phyloP scores from a whole-genome alignment of 768 basidiomycete genomes.

The Lyophyllum shimeji region DNA sequence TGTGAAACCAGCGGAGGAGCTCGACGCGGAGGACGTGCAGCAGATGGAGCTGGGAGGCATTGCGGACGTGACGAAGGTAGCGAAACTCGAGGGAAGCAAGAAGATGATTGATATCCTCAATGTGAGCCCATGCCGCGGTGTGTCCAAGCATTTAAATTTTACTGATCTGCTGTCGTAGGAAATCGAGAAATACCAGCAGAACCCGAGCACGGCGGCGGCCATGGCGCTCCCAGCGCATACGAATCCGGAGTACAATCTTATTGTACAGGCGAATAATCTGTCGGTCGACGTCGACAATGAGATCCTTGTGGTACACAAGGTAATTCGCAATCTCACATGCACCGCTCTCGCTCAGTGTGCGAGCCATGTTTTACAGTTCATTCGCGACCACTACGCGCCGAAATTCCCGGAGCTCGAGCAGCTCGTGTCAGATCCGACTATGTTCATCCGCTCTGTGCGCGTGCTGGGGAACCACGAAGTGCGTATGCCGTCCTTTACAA shows the following conservation, averaged over 20 bases:
- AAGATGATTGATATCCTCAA: conserved; percentile 85
- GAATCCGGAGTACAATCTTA: conserved; percentile 94
- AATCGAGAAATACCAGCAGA: conserved; percentile 81
- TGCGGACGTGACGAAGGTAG: conserved; percentile 85
- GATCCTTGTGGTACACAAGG: conserved; percentile 95
- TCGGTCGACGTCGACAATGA: conserved; percentile 99
- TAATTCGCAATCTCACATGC: conserved; percentile 28
- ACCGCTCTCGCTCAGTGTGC: too few species aligned
- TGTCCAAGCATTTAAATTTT: not conserved
- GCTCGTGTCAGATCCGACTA: conserved; percentile 85
- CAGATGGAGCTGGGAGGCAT: conserved; percentile 87
- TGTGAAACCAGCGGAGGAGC: conserved; percentile 90
- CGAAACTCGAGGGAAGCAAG: conserved; percentile 86
- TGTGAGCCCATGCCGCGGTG: conserved; percentile 36
- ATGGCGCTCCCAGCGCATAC: conserved; percentile 81
- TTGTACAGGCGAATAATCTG: conserved; percentile 96
- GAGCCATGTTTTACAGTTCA: conserved; percentile 82
- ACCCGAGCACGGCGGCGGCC: conserved; percentile 76
- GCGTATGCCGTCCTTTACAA: conserved; percentile 16
- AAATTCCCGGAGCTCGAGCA: conserved; percentile 98
- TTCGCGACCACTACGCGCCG: conserved; percentile 93
- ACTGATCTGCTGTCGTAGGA: conserved; percentile 50
- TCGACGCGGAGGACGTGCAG: conserved; percentile 92
- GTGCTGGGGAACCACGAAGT: conserved; percentile 84
- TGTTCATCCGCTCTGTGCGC: conserved; percentile 91